phyloP scores from a whole-genome alignment of 2,329 filamentous ascomycete genomes.

The Zymoseptoria ardabiliae region DNA sequence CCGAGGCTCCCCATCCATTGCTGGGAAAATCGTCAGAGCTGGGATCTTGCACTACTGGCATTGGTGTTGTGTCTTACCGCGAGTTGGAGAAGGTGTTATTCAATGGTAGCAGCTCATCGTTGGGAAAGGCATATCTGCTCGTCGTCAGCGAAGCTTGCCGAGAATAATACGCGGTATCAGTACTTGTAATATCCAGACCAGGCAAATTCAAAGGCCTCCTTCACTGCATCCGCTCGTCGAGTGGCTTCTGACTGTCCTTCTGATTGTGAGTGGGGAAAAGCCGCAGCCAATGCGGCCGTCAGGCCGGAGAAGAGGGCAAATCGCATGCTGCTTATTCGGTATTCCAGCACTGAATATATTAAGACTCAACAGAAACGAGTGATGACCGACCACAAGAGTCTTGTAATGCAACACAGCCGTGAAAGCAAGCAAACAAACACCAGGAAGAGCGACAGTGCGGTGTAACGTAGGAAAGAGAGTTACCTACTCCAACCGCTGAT shows the following conservation, averaged over 20 bases:
- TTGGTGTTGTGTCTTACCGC: conserved; percentile 17
- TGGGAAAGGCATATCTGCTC: conserved; percentile 44
- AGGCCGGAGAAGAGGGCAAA: neutral
- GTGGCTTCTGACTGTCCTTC: conserved; percentile 6
- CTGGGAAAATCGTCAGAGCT: conserved; percentile 25
- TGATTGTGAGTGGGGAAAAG: neutral
- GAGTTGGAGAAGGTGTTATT: conserved; percentile 60
- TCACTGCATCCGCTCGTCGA: conserved; percentile 49
- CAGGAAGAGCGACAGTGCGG: neutral
- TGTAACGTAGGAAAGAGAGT: neutral
- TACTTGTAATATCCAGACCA: conserved; percentile 51
- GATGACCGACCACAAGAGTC: neutral
- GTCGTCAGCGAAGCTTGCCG: neutral
- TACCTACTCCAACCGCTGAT: neutral
- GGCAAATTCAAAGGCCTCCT: conserved; percentile 60
- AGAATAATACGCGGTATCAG: conserved; percentile 1
- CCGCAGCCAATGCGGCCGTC: neutral
- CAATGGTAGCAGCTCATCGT: conserved; percentile 54
- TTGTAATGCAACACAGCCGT: neutral
- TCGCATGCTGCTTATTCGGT: neutral
- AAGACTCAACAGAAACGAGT: neutral
- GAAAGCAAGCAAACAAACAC: neutral
- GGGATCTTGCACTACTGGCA: neutral
- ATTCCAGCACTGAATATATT: neutral
- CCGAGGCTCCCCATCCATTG: conserved; percentile 78